These are phyloP conservation scores for Citrus unshiu DNA, from an alignment of 345 rosid species.

Conservation along the genomic window DNA sequence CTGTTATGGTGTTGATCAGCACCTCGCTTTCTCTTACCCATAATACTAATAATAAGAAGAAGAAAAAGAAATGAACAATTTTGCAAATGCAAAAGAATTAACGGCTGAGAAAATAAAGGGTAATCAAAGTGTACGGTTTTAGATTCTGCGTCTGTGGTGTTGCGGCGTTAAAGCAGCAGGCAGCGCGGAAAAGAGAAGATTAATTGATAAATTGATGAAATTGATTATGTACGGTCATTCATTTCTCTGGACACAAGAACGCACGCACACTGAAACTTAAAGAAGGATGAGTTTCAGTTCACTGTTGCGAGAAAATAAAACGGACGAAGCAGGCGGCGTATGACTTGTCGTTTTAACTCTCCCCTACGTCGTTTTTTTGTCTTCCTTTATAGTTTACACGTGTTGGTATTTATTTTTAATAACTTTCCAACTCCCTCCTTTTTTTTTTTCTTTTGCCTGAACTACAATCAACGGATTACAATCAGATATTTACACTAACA, in stretches of 20 bases:
- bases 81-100: background rate
- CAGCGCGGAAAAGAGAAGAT: too few species aligned
- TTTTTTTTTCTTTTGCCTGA: too few species aligned
- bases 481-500: too few species aligned
- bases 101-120: constrained; percentile 9
- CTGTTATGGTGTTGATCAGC: constrained; percentile 6
- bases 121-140: constrained; percentile 8
- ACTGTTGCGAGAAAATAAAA: background rate
- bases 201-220: too few species aligned
- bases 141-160: constrained; percentile 5
- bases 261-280: background rate
- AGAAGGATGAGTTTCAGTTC: background rate
- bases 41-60: background rate
- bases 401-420: too few species aligned
- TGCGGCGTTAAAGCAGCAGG: background rate
- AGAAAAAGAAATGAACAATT: background rate
- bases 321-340: background rate
- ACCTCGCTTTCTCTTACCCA: constrained; percentile 47
- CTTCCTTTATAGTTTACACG: too few species aligned
- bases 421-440: too few species aligned
- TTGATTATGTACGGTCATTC: background rate
- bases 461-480: too few species aligned
- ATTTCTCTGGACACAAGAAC: background rate
- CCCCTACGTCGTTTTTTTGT: background rate
- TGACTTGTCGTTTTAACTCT: background rate